These are phyloP conservation scores for Calonectria ilicicola DNA, from an alignment of 2,329 filamentous ascomycete genomes.

Conservation along the genomic window DNA sequence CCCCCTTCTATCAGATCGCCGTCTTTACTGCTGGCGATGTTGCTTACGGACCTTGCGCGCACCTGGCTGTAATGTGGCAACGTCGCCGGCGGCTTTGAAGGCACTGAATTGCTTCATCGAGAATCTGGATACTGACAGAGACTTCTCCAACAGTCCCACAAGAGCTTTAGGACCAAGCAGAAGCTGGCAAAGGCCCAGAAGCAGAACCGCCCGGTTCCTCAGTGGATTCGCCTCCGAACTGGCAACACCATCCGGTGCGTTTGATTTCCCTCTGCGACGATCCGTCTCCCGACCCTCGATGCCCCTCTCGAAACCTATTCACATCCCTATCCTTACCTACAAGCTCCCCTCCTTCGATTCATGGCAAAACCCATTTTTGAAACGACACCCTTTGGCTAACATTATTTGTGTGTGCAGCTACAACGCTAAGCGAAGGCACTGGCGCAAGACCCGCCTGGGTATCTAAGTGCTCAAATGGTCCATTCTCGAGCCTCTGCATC, in stretches of 20 bases:
- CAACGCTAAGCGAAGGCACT: conserved; percentile 99
- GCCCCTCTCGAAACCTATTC: not conserved
- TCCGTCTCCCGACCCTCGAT: not conserved
- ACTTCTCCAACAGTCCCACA: conserved; percentile 81
- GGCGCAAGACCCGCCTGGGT: conserved; percentile 99
- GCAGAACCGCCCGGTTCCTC: conserved; percentile 99
- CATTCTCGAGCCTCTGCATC: conserved; percentile 46
- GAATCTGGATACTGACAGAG: conserved; percentile 40
- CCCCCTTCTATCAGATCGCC: conserved; percentile 1
- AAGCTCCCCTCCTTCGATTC: not conserved
- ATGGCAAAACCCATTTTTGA: not conserved
- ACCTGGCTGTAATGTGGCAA: not conserved
- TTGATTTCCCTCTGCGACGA: conserved; percentile 16
- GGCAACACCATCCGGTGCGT: conserved; percentile 99
- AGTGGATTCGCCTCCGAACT: conserved; percentile 99
- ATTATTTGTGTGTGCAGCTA: conserved; percentile 73
- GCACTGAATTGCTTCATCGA: conserved; percentile 1
- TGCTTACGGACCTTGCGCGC: conserved; percentile 13
- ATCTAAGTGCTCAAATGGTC: conserved; percentile 76
- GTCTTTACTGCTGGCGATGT: conserved; percentile 23
- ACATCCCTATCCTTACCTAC: not conserved
- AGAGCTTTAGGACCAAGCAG: conserved; percentile 99
- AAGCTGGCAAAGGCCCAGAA: conserved; percentile 99
- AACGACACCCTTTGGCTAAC: conserved; percentile 28
- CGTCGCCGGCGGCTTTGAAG: conserved; percentile 7